A percentile compares a stretch with the other conserved stretches of the same genome.
phyloP scores from a whole-genome alignment of 768 basidiomycete genomes.

The Solioccasus polychromus region DNA sequence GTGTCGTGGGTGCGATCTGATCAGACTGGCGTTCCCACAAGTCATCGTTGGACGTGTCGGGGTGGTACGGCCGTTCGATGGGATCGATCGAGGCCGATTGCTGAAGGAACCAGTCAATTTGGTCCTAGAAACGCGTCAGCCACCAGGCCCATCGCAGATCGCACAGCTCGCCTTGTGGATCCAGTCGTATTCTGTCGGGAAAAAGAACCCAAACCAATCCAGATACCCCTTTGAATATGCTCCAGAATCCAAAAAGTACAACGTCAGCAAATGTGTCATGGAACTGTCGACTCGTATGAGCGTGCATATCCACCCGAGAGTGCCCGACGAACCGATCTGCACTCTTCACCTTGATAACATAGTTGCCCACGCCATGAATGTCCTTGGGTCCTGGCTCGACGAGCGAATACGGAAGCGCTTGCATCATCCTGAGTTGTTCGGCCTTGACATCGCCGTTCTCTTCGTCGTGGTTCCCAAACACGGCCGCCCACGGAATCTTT shows the following conservation, averaged over 20 bases:
- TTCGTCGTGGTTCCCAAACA: constrained; percentile 95
- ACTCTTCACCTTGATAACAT: constrained; percentile 80
- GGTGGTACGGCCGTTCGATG: constrained; percentile 81
- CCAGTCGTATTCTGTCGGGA: constrained; percentile 82
- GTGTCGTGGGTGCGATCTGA: constrained; percentile 53
- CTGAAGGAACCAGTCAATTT: constrained; percentile 90
- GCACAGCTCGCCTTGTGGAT: constrained; percentile 56
- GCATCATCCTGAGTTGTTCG: constrained; percentile 68
- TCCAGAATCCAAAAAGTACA: constrained; percentile 92
- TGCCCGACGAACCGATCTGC: constrained; percentile 69
- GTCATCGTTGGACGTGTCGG: constrained; percentile 67
- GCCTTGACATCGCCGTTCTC: constrained; percentile 62
- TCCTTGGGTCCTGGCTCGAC: constrained; percentile 77
- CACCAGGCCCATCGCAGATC: not conserved
- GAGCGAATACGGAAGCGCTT: constrained; percentile 80
- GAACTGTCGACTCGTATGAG: constrained; percentile 49
- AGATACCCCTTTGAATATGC: constrained; percentile 61
- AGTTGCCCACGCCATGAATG: constrained; percentile 90
- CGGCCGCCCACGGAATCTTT: constrained; percentile 83
- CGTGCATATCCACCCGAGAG: not conserved
- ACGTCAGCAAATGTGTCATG: constrained; percentile 80
- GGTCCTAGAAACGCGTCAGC: constrained; percentile 37
- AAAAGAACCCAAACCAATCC: constrained; percentile 58
- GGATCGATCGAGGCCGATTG: constrained; percentile 72
- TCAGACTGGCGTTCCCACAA: constrained; percentile 63